Evolutionary conservation across 768 basidiomycete species (phyloP).

Genomic region (Termitomyces sp.): DNA sequence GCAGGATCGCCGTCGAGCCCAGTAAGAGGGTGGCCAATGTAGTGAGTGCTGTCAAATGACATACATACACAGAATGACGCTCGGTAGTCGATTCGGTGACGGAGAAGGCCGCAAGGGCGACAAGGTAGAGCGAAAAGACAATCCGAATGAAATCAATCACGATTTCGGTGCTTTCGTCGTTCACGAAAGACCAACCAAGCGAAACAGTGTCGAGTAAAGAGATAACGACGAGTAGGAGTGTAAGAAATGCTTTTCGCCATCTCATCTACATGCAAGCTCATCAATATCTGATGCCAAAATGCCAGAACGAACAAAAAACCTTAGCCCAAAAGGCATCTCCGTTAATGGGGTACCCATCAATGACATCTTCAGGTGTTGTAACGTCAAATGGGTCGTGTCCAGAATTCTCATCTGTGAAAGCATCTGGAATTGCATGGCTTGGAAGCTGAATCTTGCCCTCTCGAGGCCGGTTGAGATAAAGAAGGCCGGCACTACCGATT

Average conservation of each 20-base stretch:
- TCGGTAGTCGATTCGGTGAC: constrained; percentile 40
- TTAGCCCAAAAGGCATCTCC: constrained; percentile 58
- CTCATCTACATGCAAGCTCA: constrained; percentile 42
- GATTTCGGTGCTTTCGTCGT: constrained; percentile 26
- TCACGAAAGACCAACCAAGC: constrained; percentile 51
- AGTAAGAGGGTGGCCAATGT: constrained; percentile 44
- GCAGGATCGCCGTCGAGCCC: constrained; percentile 52
- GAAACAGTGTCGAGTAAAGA: constrained; percentile 48
- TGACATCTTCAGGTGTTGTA: constrained; percentile 63
- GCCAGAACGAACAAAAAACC: constrained; percentile 27
- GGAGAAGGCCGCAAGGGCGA: constrained; percentile 48
- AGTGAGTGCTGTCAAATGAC: constrained; percentile 61
- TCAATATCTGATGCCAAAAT: not conserved
- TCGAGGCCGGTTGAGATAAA: constrained; percentile 35
- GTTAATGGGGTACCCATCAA: constrained; percentile 65
- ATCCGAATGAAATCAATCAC: constrained; percentile 42
- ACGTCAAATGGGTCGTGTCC: constrained; percentile 65
- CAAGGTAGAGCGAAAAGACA: constrained; percentile 56
- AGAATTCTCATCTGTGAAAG: constrained; percentile 13
- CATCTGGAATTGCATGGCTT: constrained; percentile 18
- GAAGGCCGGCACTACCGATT: constrained; percentile 39
- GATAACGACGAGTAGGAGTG: constrained; percentile 41
- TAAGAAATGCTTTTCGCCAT: constrained; percentile 51
- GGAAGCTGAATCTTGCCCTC: constrained; percentile 55
- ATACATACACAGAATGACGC: constrained; percentile 45